Conservation (phyloP, 805 yeast genomes). For the Alloascoidea hylecoeti region DNA sequence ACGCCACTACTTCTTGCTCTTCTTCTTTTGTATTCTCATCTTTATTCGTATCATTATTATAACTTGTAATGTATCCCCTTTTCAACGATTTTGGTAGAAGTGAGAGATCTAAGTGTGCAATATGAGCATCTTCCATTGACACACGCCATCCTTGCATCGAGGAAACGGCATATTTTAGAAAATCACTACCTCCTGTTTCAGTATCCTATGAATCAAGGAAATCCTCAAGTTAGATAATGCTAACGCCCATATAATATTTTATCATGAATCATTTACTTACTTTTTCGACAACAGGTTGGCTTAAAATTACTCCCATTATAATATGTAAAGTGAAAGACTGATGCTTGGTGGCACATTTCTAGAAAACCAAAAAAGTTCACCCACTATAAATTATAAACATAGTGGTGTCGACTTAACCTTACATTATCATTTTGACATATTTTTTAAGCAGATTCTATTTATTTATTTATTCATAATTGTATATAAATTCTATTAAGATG, state of each 20-base stretch:
- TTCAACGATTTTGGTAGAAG: constrained; percentile 15
- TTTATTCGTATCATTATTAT: not conserved
- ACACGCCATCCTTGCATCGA: constrained; percentile 99
- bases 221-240: too few species aligned
- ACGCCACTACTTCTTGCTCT: constrained; percentile 46
- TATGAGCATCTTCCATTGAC: constrained; percentile 94
- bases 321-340: not conserved
- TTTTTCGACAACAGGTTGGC: constrained; percentile 76
- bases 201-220: constrained; percentile 40
- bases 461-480: too few species aligned
- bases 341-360: too few species aligned
- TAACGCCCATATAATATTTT: not conserved
- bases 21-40: not conserved
- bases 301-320: constrained; percentile 89
- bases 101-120: constrained; percentile 39
- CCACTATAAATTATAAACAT: too few species aligned
- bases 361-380: too few species aligned
- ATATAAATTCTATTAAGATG: too few species aligned
- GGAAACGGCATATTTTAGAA: constrained; percentile 74
- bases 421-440: too few species aligned
- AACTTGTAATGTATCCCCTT: constrained; percentile 10
- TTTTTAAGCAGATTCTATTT: too few species aligned
- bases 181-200: constrained; percentile 52
- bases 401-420: too few species aligned
- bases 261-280: constrained; percentile 10